These are phyloP conservation scores for Penicillium roqueforti DNA, from an alignment of 495 filamentous ascomycete genomes.

Conservation along the genomic window DNA sequence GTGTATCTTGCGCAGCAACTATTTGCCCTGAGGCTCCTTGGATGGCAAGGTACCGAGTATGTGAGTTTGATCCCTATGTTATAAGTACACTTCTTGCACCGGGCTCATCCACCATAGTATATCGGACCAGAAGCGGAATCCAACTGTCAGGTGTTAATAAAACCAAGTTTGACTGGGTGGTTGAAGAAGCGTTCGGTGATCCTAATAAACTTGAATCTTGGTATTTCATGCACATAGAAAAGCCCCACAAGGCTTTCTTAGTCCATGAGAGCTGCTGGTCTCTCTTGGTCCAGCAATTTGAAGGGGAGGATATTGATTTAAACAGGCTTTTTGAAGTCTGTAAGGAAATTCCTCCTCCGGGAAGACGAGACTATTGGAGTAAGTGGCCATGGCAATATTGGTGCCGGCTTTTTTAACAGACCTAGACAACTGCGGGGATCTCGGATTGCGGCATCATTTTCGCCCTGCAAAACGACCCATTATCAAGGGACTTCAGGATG, in stretches of 20 bases:
- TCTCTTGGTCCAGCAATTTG: constrained; percentile 5
- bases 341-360: not conserved
- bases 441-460: too few relatives aligned
- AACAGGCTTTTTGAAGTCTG: constrained; percentile 12
- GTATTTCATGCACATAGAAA: not conserved
- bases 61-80: not conserved
- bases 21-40: not conserved
- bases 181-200: too few relatives aligned
- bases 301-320: constrained; percentile 2
- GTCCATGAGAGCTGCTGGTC: constrained; percentile 7
- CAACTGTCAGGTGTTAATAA: not conserved
- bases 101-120: constrained; percentile 5
- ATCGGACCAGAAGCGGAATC: not conserved
- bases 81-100: not conserved
- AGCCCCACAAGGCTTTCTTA: not conserved
- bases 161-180: not conserved
- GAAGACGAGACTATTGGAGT: not conserved
- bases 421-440: not conserved
- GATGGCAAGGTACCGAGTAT: constrained; percentile 1
- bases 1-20: too few relatives aligned
- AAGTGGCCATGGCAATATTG: too few relatives aligned
- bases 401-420: too few relatives aligned
- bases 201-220: not conserved
- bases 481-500: not conserved
- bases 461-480: not conserved